Conservation (phyloP, 1,284 basidiomycete genomes). For the Coriolopsis trogii region DNA sequence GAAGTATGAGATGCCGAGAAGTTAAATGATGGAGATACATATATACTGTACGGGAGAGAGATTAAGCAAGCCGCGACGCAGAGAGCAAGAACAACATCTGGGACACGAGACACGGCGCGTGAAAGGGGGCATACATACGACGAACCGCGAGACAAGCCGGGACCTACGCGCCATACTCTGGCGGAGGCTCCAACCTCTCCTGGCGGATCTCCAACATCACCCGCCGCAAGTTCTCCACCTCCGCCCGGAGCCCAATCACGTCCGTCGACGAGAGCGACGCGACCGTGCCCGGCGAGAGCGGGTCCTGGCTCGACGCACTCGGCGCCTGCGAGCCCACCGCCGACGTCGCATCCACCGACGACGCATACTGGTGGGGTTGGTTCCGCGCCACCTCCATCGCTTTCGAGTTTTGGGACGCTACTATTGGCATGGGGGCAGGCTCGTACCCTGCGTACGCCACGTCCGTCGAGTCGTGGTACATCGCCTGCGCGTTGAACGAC, state of each 20-base stretch:
- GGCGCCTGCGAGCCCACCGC: neutral
- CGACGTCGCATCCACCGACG: conserved; percentile 2
- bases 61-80: too few species aligned
- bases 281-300: conserved; percentile 13
- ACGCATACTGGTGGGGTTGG: conserved; percentile 11
- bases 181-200: conserved; percentile 29
- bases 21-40: too few species aligned
- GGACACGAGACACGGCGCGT: neutral
- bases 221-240: conserved; percentile 31
- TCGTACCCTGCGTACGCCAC: too few species aligned
- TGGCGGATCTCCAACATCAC: conserved; percentile 30
- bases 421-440: too few species aligned
- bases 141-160: too few species aligned
- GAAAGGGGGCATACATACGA: neutral
- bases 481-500: too few species aligned
- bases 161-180: conserved; percentile 16
- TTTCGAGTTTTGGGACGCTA: conserved; percentile 10
- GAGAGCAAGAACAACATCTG: neutral
- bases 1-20: too few species aligned
- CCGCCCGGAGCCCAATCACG: conserved; percentile 26
- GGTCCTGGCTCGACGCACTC: conserved; percentile 25
- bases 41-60: too few species aligned
- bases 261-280: conserved; percentile 25
- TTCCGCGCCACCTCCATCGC: conserved; percentile 19
- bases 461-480: too few species aligned